These are phyloP conservation scores for Neurospora intermedia DNA, from an alignment of 495 filamentous ascomycete genomes.

Conservation along the genomic window DNA sequence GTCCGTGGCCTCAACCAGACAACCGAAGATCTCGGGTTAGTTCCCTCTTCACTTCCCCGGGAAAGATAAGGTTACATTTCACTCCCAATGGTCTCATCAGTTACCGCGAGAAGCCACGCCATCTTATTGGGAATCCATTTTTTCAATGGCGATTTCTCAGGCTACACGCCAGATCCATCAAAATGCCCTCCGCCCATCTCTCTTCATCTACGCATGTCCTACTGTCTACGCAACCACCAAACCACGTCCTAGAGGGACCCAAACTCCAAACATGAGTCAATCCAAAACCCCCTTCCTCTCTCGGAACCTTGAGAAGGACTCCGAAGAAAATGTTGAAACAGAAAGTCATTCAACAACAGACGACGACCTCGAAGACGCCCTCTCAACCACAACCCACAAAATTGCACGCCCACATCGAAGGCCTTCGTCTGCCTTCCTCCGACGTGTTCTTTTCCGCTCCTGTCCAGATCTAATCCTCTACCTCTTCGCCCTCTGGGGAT, in stretches of 20 bases:
- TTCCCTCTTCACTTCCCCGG: neutral
- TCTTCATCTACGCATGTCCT: neutral
- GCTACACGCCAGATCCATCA: neutral
- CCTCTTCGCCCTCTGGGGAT: conserved; percentile 4
- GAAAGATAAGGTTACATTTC: neutral
- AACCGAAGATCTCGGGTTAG: neutral
- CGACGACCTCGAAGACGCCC: neutral
- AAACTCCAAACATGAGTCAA: neutral
- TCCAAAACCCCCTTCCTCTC: neutral
- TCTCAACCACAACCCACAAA: neutral
- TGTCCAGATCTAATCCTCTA: neutral
- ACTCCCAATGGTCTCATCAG: neutral
- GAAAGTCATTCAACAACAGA: neutral
- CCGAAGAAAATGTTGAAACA: neutral
- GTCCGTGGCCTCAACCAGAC: neutral
- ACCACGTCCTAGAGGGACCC: neutral
- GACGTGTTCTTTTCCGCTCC: neutral
- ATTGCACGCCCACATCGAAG: neutral
- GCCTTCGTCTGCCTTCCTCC: neutral
- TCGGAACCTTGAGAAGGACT: neutral
- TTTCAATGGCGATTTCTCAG: neutral
- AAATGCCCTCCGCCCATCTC: neutral
- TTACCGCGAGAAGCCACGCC: neutral
- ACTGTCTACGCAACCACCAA: neutral
- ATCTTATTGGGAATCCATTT: neutral